Evolutionary conservation across 2,329 filamentous ascomycete genomes (phyloP).

Genomic region (Biscogniauxia sp.): DNA sequence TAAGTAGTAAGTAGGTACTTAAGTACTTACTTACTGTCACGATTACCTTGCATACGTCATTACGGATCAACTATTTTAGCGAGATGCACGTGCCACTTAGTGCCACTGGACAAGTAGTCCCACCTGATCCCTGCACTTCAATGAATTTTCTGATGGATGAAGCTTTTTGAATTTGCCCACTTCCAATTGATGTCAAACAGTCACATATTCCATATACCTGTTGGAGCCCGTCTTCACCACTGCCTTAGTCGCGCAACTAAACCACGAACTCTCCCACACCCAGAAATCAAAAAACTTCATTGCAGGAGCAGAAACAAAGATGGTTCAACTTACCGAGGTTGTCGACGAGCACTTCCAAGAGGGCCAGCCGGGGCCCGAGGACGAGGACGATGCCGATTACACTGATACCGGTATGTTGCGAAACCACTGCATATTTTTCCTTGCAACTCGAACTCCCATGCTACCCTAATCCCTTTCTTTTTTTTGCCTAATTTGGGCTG

Average conservation of each 20-base stretch:
- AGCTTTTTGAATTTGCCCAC: not conserved
- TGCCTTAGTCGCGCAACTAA: not conserved
- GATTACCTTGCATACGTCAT: not conserved
- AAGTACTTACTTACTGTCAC: too few species aligned
- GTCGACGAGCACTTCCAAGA: constrained; percentile 91
- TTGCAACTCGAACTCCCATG: not conserved
- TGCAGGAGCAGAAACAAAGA: constrained; percentile 46
- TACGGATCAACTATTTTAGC: not conserved
- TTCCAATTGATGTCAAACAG: not conserved
- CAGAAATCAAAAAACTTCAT: not conserved
- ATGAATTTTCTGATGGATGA: constrained; percentile 3
- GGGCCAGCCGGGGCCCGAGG: constrained; percentile 66
- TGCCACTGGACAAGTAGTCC: not conserved
- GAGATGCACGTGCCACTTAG: not conserved
- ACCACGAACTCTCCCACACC: not conserved
- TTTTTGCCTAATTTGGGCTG: not conserved
- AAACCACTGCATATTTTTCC: not conserved
- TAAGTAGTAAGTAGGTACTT: too few species aligned
- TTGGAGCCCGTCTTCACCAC: not conserved
- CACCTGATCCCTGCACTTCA: not conserved
- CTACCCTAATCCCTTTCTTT: not conserved
- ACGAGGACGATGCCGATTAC: constrained; percentile 75
- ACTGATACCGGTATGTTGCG: constrained; percentile 77
- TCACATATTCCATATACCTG: not conserved
- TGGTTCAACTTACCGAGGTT: constrained; percentile 97